Conservation (phyloP, 441 rosid species). For the Bruguiera hainesii region DNA sequence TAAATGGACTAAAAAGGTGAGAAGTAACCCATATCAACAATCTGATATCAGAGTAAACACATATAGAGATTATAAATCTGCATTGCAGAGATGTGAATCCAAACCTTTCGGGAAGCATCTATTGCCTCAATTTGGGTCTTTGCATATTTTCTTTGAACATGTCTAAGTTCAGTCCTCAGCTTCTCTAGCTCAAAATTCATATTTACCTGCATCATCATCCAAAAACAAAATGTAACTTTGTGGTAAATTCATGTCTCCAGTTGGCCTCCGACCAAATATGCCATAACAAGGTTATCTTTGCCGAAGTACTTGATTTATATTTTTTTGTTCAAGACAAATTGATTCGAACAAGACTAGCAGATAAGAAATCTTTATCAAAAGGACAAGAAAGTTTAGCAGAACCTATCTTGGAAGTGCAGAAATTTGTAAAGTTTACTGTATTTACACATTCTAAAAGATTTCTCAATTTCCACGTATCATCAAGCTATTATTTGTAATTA, state of each 20-base stretch:
- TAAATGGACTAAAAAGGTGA: constrained; percentile 1
- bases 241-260: not conserved
- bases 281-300: too few relatives aligned
- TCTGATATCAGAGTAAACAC: constrained; percentile 1
- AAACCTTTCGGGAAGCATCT: constrained; percentile 79
- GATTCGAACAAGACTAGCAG: not conserved
- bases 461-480: too few relatives aligned
- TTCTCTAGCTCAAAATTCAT: constrained; percentile 73
- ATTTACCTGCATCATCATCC: constrained; percentile 39
- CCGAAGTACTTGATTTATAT: too few relatives aligned
- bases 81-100: constrained; percentile 8
- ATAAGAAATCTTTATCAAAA: not conserved
- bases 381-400: not conserved
- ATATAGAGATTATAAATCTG: not conserved
- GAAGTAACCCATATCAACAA: not conserved
- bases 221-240: constrained; percentile 8
- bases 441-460: not conserved
- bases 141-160: constrained; percentile 67
- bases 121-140: constrained; percentile 66
- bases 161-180: constrained; percentile 82
- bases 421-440: not conserved
- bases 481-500: too few relatives aligned
- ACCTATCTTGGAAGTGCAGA: not conserved
- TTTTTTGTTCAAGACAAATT: too few relatives aligned
- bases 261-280: not conserved